A percentile compares a stretch with the other conserved stretches of the same genome.
Evolutionary conservation across 1,284 basidiomycete species (phyloP).

Genomic region (Cutaneotrichosporon daszewskae): DNA sequence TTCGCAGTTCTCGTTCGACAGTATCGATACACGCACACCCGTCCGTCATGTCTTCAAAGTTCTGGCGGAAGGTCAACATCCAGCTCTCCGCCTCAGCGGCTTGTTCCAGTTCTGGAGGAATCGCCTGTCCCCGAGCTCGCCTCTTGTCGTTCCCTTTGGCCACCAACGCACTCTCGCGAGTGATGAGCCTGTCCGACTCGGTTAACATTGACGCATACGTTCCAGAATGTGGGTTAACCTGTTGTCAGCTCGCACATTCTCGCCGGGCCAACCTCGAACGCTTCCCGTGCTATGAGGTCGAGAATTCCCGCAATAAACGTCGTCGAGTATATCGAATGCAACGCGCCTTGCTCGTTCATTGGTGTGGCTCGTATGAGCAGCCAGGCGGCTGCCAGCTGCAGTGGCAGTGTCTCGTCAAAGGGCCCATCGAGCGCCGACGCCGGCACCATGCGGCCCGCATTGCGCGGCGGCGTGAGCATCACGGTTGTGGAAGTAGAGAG

Average conservation of each 20-base stretch:
- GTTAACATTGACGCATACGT: slow-evolving; percentile 20
- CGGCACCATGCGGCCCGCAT: neutral
- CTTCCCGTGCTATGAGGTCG: slow-evolving; percentile 29
- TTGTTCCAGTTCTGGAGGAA: slow-evolving; percentile 13
- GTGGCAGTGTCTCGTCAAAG: slow-evolving; percentile 13
- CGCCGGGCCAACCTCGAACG: slow-evolving; percentile 29
- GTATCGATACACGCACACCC: slow-evolving; percentile 31
- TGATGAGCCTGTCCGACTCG: slow-evolving; percentile 28
- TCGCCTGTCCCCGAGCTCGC: slow-evolving; percentile 20
- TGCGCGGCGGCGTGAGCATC: slow-evolving; percentile 1
- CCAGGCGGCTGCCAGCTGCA: slow-evolving; percentile 34
- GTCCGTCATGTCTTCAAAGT: slow-evolving; percentile 24
- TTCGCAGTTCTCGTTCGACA: slow-evolving; percentile 33
- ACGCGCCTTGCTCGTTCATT: slow-evolving; percentile 15
- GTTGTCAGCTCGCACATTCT: neutral
- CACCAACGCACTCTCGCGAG: slow-evolving; percentile 17
- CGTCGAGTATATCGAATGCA: slow-evolving; percentile 24
- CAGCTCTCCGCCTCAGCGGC: slow-evolving; percentile 24
- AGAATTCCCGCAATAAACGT: slow-evolving; percentile 30
- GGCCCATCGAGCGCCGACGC: slow-evolving; percentile 1
- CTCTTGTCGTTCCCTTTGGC: slow-evolving; percentile 18
- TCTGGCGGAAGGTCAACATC: slow-evolving; percentile 15
- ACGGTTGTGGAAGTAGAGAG: neutral
- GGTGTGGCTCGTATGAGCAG: slow-evolving; percentile 23
- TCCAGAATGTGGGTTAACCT: slow-evolving; percentile 28